These are phyloP conservation scores for Pleurotus platypus DNA, from an alignment of 768 basidiomycete genomes.

Conservation along the genomic window DNA sequence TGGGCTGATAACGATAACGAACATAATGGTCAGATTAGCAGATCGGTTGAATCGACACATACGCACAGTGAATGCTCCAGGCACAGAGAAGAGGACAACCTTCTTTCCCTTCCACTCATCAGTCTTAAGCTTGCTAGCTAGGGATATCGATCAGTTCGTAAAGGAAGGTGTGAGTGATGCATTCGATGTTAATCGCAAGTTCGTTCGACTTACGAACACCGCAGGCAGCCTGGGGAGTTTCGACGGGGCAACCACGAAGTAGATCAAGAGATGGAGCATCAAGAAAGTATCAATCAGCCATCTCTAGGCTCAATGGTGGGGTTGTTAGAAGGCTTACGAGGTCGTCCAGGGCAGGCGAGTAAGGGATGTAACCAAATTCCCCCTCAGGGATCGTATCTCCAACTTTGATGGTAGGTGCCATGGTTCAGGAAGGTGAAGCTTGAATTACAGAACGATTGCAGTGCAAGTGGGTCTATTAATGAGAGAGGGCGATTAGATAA, in stretches of 20 bases:
- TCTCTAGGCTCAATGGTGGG: neutral
- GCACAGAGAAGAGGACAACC: conserved; percentile 74
- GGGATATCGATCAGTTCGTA: neutral
- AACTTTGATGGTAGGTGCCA: conserved; percentile 40
- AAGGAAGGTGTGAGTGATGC: too few species aligned
- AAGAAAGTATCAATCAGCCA: neutral
- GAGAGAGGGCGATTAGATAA: conserved; percentile 3
- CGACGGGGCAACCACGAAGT: neutral
- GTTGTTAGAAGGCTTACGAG: conserved; percentile 33
- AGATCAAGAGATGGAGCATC: conserved; percentile 1
- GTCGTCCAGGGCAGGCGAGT: conserved; percentile 58
- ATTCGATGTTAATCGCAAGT: too few species aligned
- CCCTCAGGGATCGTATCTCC: conserved; percentile 48
- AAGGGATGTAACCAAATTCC: conserved; percentile 53
- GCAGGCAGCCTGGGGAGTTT: conserved; percentile 46
- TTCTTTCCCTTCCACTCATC: conserved; percentile 79
- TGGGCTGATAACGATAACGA: conserved; percentile 37
- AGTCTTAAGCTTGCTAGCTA: conserved; percentile 53
- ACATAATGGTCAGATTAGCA: conserved; percentile 18
- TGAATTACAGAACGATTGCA: neutral
- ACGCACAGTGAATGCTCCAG: conserved; percentile 77
- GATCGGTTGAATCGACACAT: neutral
- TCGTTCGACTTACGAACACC: conserved; percentile 53
- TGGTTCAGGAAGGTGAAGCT: conserved; percentile 9
- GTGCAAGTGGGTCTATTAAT: neutral